Evolutionary conservation across 2,329 filamentous ascomycete genomes (phyloP), one percentile per base, ranked within the genome.

Genomic region (Cryphonectria japonica): DNA sequence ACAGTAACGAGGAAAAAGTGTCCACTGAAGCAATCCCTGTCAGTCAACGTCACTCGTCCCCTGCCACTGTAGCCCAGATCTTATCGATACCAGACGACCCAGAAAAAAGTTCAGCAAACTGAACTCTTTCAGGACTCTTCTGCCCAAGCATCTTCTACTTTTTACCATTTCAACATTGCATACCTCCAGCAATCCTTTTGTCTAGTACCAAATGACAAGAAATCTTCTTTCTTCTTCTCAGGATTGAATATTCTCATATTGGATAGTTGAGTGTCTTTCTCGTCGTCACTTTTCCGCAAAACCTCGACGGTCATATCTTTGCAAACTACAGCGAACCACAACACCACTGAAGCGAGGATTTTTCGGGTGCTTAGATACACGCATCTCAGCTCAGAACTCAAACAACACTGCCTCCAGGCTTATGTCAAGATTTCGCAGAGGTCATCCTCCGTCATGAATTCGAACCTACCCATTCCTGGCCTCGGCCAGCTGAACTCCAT

Each of bases 381-480:
- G n/a, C 19, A n/a, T 32, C 16, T 22, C 32, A 2, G n/a, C 34
- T 34, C 19, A n/a, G 34, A 14, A 26, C 32, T 39, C 59, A 22
- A n/a, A 26, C 3, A 8, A 22, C 19, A 39, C 22, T 34, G 11
- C n/a, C 19, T n/a, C 29, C 11, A 39, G 13, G 34, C 8, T n/a
- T 7, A n/a, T 13, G 8, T 16, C 19, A 65, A 22, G 13, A 11
- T n/a, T 34, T 26, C 14, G 11, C 19, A 46, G 43, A 6, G 19
- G 39, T 63, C 37, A n/a, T 41, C n/a, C 19, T 37, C 37, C 22
- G 57, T 37, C 8, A 73, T 73, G 72, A 62, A 72, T 32, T 69
- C 71, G 1, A 67, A 59, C 22, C 76, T 76, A 60, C 68, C 74
- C 34, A 79, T 79, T n/a, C 78, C 78, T 14, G 78, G 78, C 69